phyloP scores from a whole-genome alignment of 2,329 filamentous ascomycete genomes.

The Aspergillus amoenus region DNA sequence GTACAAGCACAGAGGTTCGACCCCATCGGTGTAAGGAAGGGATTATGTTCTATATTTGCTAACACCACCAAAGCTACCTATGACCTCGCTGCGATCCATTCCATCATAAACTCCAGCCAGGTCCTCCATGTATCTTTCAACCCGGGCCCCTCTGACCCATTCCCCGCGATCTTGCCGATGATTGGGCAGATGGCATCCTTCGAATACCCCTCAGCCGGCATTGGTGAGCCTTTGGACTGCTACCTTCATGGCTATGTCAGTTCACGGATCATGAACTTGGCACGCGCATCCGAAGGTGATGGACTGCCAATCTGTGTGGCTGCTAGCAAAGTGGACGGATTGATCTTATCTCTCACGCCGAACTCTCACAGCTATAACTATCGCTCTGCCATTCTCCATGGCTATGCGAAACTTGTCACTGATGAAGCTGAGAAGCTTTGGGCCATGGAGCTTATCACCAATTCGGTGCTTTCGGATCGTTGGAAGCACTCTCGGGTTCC shows the following conservation, averaged over 20 bases:
- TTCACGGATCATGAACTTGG: slow-evolving; percentile 70
- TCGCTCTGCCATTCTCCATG: slow-evolving; percentile 75
- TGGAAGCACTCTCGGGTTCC: slow-evolving; percentile 70
- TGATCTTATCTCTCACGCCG: slow-evolving; percentile 76
- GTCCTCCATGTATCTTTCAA: slow-evolving; percentile 81
- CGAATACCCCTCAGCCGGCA: slow-evolving; percentile 57
- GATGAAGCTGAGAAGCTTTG: slow-evolving; percentile 70
- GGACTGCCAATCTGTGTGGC: slow-evolving; percentile 71
- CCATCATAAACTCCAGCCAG: slow-evolving; percentile 70
- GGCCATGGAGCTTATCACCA: slow-evolving; percentile 76
- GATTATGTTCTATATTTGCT: neutral
- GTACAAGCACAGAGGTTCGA: slow-evolving; percentile 60
- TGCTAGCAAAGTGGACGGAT: slow-evolving; percentile 73
- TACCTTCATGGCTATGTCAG: slow-evolving; percentile 87
- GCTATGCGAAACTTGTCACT: slow-evolving; percentile 67
- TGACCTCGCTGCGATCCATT: slow-evolving; percentile 69
- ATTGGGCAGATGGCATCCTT: slow-evolving; percentile 80
- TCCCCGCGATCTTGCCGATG: slow-evolving; percentile 79
- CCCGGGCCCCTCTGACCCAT: slow-evolving; percentile 60
- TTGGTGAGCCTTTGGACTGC: slow-evolving; percentile 67
- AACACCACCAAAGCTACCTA: slow-evolving; percentile 60
- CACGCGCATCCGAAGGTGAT: slow-evolving; percentile 44
- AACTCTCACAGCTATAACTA: slow-evolving; percentile 86
- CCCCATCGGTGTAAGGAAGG: slow-evolving; percentile 14
- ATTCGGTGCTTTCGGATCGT: slow-evolving; percentile 67